Base-by-base conservation (phyloP, 306 rosid genomes). In the Trifolium subterraneum region DNA sequence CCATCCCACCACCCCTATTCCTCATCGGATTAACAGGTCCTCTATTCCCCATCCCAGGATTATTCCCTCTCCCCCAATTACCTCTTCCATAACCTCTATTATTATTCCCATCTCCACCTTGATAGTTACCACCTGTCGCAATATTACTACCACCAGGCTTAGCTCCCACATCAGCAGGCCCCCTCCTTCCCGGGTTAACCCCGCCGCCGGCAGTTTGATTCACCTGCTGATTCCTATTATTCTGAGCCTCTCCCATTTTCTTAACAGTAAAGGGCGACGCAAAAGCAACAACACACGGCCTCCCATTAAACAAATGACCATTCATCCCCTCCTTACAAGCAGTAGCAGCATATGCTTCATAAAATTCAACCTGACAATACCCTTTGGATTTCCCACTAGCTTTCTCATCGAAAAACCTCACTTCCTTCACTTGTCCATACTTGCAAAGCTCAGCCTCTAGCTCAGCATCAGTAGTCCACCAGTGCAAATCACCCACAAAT, bases 401-500 rank as follows among this genome's bases (percentile, higher is more conserved):
- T 80, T 90, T 95, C 93, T 95, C 99, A n/a, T 95, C 99, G 0
- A 68, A 92, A 83, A 95, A 95, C 86, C 88, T 95, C 50, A 95
- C 90, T 86, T 95, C 99, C 88, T 90, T 95, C 70, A 95, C 93
- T 7, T 82, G 73, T 44, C 99, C 99, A 71, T 92, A 95, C 85
- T 88, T 90, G 35, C 90, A 87, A 27, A 95, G 87, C 70, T 87
- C 99, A 5, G 73, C 80, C 78, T 95, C 99, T 25, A 95, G 83
- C 79, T 95, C 99, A 7, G 93, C 86, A 87, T 92, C 99, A 0
- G 98, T 95, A 9, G 97, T 95, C 99, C 99, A 95, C 99, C 99
- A 95, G 73, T 95, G 98, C 81, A 95, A 82, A 78, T 95, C 99
- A 42, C 99, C 99, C 59, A 94, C 99, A 92, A 90, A 94, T 74